Conservation (phyloP, 2,329 filamentous ascomycete species). For the Alternaria novae-zelandiae region DNA sequence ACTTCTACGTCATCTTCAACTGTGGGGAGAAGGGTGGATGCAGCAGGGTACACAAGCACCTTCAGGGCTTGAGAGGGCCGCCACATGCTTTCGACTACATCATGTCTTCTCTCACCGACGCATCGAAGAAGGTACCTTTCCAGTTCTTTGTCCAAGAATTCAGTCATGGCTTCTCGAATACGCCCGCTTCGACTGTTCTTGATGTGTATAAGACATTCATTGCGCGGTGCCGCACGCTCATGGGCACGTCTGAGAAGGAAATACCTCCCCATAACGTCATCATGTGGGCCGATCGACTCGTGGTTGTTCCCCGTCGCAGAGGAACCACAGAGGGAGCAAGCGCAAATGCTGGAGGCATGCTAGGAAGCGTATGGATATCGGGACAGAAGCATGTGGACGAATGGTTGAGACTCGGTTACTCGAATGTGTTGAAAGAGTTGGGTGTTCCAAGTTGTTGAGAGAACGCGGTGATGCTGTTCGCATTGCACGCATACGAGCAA, state of each 20-base stretch:
- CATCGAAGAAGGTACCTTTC: slow-evolving; percentile 43
- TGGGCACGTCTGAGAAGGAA: slow-evolving; percentile 15
- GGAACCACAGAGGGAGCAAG: slow-evolving; percentile 47
- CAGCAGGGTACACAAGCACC: slow-evolving; percentile 58
- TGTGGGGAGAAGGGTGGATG: slow-evolving; percentile 55
- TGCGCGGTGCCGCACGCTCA: slow-evolving; percentile 9
- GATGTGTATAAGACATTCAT: slow-evolving; percentile 29
- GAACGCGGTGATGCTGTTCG: not conserved
- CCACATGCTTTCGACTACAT: slow-evolving; percentile 42
- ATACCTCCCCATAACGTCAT: slow-evolving; percentile 57
- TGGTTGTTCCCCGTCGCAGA: slow-evolving; percentile 55
- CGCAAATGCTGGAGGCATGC: slow-evolving; percentile 57
- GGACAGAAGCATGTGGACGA: slow-evolving; percentile 43
- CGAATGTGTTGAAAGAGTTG: slow-evolving; percentile 46
- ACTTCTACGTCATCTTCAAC: slow-evolving; percentile 56
- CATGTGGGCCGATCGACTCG: slow-evolving; percentile 52
- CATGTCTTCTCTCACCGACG: slow-evolving; percentile 18
- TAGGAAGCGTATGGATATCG: slow-evolving; percentile 53
- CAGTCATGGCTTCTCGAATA: slow-evolving; percentile 13
- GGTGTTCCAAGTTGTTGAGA: slow-evolving; percentile 32
- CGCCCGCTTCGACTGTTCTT: slow-evolving; percentile 16
- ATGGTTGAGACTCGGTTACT: slow-evolving; percentile 49
- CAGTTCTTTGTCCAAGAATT: slow-evolving; percentile 45
- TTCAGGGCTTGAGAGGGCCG: slow-evolving; percentile 51
- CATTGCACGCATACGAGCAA: not conserved